A percentile compares a stretch with the other conserved stretches of the same genome.
These are phyloP conservation scores for Stellera chamaejasme DNA, from an alignment of 345 rosid genomes.

Conservation along the genomic window DNA sequence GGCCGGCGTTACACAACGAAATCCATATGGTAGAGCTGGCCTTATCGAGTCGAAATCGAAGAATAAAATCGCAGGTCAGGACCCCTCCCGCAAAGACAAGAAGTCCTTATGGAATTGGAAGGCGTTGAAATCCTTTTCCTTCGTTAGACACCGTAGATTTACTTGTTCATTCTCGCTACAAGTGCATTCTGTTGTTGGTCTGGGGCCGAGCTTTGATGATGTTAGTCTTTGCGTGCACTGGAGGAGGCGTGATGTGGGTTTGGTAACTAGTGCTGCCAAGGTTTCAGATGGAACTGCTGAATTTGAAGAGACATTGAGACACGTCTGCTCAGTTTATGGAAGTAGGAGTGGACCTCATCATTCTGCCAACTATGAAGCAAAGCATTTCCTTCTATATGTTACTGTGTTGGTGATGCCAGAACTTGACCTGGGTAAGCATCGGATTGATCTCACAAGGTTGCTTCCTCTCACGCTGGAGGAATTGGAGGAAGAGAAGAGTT, in stretches of 20 bases:
- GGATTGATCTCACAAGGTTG: slow-evolving; percentile 82
- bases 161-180: slow-evolving; percentile 73
- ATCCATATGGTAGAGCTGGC: slow-evolving; percentile 33
- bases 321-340: slow-evolving; percentile 67
- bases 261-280: slow-evolving; percentile 50
- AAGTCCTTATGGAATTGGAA: slow-evolving; percentile 87
- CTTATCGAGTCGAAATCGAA: slow-evolving; percentile 31
- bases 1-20: slow-evolving; percentile 26
- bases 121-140: slow-evolving; percentile 75
- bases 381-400: slow-evolving; percentile 78
- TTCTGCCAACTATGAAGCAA: slow-evolving; percentile 92
- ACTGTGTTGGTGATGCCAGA: slow-evolving; percentile 50
- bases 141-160: slow-evolving; percentile 54
- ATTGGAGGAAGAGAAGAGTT: slow-evolving; percentile 84
- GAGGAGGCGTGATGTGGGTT: slow-evolving; percentile 83
- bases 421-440: slow-evolving; percentile 91
- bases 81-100: slow-evolving; percentile 57
- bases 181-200: slow-evolving; percentile 61
- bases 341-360: slow-evolving; percentile 81
- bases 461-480: slow-evolving; percentile 94
- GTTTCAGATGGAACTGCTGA: slow-evolving; percentile 58
- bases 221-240: slow-evolving; percentile 63
- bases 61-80: slow-evolving; percentile 24
- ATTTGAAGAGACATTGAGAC: slow-evolving; percentile 64
- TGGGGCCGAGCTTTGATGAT: slow-evolving; percentile 50